Evolutionary conservation across 176 grass and related monocot genomes (phyloP).

Genomic region (Alloteropsis semialata): DNA sequence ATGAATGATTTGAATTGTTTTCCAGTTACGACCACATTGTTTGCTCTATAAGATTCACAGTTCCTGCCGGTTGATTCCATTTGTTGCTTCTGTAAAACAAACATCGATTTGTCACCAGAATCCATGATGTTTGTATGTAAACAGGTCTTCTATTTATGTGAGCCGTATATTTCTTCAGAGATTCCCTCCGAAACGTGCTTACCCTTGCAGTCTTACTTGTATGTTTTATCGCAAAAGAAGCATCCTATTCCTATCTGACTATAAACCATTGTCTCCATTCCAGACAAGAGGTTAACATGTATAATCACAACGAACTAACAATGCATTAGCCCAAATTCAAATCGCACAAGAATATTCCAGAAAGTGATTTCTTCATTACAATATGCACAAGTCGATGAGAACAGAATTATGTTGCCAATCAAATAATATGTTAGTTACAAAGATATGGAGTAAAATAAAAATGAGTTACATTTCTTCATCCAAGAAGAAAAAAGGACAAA

Average conservation of each 20-base stretch:
- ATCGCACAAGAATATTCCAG: not conserved
- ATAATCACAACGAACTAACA: not conserved
- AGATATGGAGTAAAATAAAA: not conserved
- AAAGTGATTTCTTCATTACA: not conserved
- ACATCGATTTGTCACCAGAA: constrained; percentile 28
- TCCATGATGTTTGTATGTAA: constrained; percentile 45
- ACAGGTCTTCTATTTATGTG: constrained; percentile 47
- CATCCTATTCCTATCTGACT: not conserved
- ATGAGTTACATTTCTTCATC: not conserved
- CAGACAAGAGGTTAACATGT: not conserved
- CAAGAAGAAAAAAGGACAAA: not conserved
- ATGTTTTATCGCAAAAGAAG: not conserved
- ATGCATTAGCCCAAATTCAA: not conserved
- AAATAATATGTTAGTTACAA: not conserved
- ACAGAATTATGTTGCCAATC: too few relatives aligned
- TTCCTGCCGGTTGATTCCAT: constrained; percentile 34
- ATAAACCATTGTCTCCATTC: not conserved
- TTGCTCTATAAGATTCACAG: constrained; percentile 28
- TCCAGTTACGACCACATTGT: constrained; percentile 17
- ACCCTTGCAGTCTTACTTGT: not conserved
- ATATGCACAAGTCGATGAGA: not conserved
- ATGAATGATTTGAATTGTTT: constrained; percentile 29
- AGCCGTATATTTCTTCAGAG: constrained; percentile 32
- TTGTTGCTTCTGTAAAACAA: constrained; percentile 54
- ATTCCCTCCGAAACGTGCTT: not conserved